These are phyloP conservation scores for Trichophyton equinum DNA, from an alignment of 2,329 filamentous ascomycete genomes.

Conservation along the genomic window DNA sequence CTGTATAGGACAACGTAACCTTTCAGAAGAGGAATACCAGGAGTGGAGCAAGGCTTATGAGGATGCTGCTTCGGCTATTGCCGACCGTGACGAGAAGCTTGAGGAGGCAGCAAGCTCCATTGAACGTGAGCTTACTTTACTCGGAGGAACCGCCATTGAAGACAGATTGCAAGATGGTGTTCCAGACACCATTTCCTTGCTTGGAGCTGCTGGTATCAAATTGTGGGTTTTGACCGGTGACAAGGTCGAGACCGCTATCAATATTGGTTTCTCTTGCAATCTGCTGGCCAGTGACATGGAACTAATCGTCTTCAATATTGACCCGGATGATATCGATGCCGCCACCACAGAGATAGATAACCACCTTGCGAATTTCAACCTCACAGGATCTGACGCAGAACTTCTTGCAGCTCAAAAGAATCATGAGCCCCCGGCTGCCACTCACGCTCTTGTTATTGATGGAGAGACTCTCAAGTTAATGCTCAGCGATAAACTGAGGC, in stretches of 20 bases:
- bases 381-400: constrained; percentile 78
- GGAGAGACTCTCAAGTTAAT: constrained; percentile 86
- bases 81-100: constrained; percentile 81
- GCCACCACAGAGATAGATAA: constrained; percentile 63
- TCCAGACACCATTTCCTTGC: constrained; percentile 82
- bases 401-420: constrained; percentile 64
- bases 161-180: constrained; percentile 94
- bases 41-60: constrained; percentile 81
- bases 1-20: constrained; percentile 74
- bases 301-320: constrained; percentile 74
- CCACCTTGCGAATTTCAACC: constrained; percentile 57
- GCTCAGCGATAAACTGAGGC: constrained; percentile 66
- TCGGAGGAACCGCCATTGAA: constrained; percentile 94
- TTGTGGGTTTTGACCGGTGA: constrained; percentile 97
- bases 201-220: constrained; percentile 91
- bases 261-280: constrained; percentile 98
- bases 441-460: constrained; percentile 88
- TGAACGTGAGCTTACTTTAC: constrained; percentile 72
- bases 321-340: constrained; percentile 55
- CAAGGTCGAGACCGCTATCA: constrained; percentile 98
- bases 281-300: constrained; percentile 97
- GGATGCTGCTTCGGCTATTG: constrained; percentile 67
- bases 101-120: constrained; percentile 82
- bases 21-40: constrained; percentile 71
- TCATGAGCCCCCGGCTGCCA: constrained; percentile 74